These are phyloP conservation scores for Candida boleticola DNA, from an alignment of 805 yeast species.

Conservation along the genomic window DNA sequence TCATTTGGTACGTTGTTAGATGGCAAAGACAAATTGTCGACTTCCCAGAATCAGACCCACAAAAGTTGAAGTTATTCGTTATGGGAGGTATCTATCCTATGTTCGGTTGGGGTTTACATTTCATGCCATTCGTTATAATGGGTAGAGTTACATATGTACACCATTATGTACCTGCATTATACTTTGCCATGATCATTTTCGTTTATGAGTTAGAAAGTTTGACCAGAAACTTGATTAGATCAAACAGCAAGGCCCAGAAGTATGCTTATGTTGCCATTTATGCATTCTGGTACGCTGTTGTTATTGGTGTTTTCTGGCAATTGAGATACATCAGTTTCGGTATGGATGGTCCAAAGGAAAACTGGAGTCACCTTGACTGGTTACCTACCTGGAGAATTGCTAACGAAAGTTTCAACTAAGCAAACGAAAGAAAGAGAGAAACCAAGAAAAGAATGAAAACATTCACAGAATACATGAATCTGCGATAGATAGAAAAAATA, in stretches of 20 bases:
- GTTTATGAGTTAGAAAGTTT: constrained; percentile 56
- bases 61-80: constrained; percentile 49
- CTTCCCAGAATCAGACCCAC: constrained; percentile 46
- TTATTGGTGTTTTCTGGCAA: constrained; percentile 41
- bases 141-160: constrained; percentile 96
- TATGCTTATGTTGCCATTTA: constrained; percentile 23
- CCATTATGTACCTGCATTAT: constrained; percentile 93
- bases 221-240: constrained; percentile 25
- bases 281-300: constrained; percentile 27
- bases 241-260: constrained; percentile 13
- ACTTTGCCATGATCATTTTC: constrained; percentile 83
- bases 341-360: constrained; percentile 42
- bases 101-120: constrained; percentile 88
- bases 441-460: not conserved
- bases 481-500: not conserved
- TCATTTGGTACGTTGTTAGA: constrained; percentile 37
- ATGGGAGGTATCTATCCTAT: constrained; percentile 84
- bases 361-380: constrained; percentile 39
- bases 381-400: constrained; percentile 42
- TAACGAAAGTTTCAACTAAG: constrained; percentile 32
- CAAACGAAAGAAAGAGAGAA: not conserved
- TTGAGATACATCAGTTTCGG: constrained; percentile 42
- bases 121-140: constrained; percentile 86
- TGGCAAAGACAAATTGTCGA: constrained; percentile 73
- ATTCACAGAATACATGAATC: not conserved